Evolutionary conservation across 306 rosid species (phyloP).

Genomic region (Senna tora): DNA sequence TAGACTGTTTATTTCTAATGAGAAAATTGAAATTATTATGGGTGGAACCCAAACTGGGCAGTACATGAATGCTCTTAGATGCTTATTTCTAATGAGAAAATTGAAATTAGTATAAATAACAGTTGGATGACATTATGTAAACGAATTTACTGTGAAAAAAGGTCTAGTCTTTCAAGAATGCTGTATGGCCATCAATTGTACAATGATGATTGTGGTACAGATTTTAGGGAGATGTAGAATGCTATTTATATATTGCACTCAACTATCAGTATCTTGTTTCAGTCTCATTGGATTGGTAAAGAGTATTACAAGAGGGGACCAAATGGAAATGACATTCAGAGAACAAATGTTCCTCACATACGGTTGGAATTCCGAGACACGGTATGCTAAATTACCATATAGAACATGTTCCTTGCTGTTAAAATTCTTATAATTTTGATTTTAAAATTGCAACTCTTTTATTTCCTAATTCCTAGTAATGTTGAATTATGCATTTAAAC

Average conservation of each 20-base stretch:
- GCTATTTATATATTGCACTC: not conserved
- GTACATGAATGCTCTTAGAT: not conserved
- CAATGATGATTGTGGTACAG: not conserved
- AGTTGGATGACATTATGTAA: not conserved
- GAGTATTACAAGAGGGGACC: slow-evolving; percentile 94
- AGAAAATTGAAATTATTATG: slow-evolving; percentile 21
- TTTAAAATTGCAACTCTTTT: not conserved
- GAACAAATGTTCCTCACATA: slow-evolving; percentile 95
- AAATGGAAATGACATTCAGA: slow-evolving; percentile 90
- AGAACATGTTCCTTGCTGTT: not conserved
- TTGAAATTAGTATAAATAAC: not conserved
- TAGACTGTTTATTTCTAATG: not conserved
- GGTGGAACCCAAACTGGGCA: not conserved
- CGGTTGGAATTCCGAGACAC: slow-evolving; percentile 86
- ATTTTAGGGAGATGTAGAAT: not conserved
- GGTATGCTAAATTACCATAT: slow-evolving; percentile 45
- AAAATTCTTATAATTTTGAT: not conserved
- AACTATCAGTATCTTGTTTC: slow-evolving; percentile 38
- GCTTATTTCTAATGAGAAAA: slow-evolving; percentile 25
- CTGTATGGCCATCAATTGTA: not conserved
- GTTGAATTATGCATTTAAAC: slow-evolving; percentile 18
- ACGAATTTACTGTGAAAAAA: too few species aligned
- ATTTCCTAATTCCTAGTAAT: not conserved
- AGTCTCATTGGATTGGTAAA: slow-evolving; percentile 98
- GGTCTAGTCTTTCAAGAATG: not conserved